Conservation (phyloP, 2,329 filamentous ascomycete species). For the Cladophialophora psammophila region DNA sequence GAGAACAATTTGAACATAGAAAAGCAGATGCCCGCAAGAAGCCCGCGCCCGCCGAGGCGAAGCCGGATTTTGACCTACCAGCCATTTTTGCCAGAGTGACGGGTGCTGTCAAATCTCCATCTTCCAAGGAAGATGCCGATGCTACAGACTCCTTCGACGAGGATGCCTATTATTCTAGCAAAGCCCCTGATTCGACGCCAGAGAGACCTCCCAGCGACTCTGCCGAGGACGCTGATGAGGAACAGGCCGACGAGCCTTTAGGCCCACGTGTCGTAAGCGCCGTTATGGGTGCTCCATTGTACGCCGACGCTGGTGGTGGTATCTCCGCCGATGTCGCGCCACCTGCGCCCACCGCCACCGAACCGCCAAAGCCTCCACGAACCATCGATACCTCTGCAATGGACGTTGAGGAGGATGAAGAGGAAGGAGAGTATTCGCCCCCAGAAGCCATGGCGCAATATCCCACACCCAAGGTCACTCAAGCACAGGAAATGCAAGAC, state of each 20-base stretch:
- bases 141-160: slow-evolving; percentile 77
- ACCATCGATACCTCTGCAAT: slow-evolving; percentile 21
- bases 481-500: slow-evolving; percentile 32
- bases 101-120: slow-evolving; percentile 73
- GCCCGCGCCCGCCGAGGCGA: slow-evolving; percentile 59
- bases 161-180: slow-evolving; percentile 95
- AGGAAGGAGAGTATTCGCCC: slow-evolving; percentile 58
- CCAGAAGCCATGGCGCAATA: slow-evolving; percentile 52
- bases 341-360: slow-evolving; percentile 6
- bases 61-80: slow-evolving; percentile 72
- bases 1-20: slow-evolving; percentile 77
- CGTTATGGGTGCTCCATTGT: slow-evolving; percentile 37
- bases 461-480: slow-evolving; percentile 37
- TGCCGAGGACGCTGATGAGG: slow-evolving; percentile 43
- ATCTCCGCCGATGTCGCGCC: slow-evolving; percentile 16
- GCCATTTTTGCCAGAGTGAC: slow-evolving; percentile 76
- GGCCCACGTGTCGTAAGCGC: slow-evolving; percentile 36
- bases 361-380: slow-evolving; percentile 11
- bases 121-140: slow-evolving; percentile 59
- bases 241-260: slow-evolving; percentile 43
- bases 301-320: slow-evolving; percentile 22
- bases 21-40: slow-evolving; percentile 58
- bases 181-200: slow-evolving; percentile 77
- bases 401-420: slow-evolving; percentile 47
- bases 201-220: slow-evolving; percentile 46